Base-by-base conservation (phyloP, 177 flowering plant species). In the Vitis hybrid region DNA sequence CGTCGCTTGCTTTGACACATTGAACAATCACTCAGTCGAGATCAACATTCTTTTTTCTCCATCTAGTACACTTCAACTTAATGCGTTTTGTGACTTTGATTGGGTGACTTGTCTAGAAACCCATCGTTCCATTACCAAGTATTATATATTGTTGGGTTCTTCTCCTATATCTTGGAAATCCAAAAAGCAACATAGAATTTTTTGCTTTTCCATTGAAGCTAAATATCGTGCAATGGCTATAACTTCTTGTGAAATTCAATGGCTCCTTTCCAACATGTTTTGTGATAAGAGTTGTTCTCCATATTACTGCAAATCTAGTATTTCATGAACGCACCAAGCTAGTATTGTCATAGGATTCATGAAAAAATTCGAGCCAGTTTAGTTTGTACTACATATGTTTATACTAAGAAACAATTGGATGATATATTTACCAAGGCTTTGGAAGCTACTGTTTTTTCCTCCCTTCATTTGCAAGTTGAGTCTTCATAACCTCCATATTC, bases 161-260 rank as follows among this genome's bases (percentile, higher is more conserved):
- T 52, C 59, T 2, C 68, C 14, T 14, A 22, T 66, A 18, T 51
- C 68, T 2, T 66, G 68, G 68, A 3, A 16, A 11, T 9, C 58
- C 22, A 66, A 66, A 15, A 66, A 66, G 16, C 68, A 66, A 11
- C 7, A 12, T 7, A 31, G 1, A 5, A 45, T 66, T 19, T 51
- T 60, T 45, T 22, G 60, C 19, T 66, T 45, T 1, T 52, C 68
- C 2, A 15, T 31, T 7, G 0, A 65, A 52, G 68, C 57, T 7
- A 57, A 51, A 31, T 65, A 65, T 22, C 33, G 57, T 9, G 68
- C 57, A 9, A 65, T 65, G 57, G 68, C 39, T 7, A 7, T 4
- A 10, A 65, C 31, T 16, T 9, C 13, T 22, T 5, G 29, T 5
- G 68, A 65, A 50, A 9, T 65, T 3, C 15, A 6, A 8, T 65